A percentile compares a stretch with the other conserved stretches of the same genome.
These are phyloP conservation scores for Polyplosphaeria fusca DNA, from an alignment of 495 filamentous ascomycete species.

Conservation along the genomic window DNA sequence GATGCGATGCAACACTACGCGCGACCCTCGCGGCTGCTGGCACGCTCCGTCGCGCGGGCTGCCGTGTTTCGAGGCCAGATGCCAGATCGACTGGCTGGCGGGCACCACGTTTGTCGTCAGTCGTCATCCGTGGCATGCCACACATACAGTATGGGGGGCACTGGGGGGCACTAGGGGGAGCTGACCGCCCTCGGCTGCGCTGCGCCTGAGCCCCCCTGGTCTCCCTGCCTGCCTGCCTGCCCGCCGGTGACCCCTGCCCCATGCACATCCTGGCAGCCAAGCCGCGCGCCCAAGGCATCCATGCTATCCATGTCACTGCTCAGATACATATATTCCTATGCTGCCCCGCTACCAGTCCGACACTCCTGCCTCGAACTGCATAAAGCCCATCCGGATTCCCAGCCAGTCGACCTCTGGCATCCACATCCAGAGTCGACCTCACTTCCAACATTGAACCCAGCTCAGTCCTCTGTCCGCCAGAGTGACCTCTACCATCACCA, in stretches of 20 bases:
- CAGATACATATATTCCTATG: slow-evolving; percentile 24
- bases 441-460: slow-evolving; percentile 7
- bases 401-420: slow-evolving; percentile 2
- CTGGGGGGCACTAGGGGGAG: slow-evolving; percentile 9
- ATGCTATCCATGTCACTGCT: not conserved
- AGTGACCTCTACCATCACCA: slow-evolving; percentile 19
- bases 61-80: not conserved
- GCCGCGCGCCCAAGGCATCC: slow-evolving; percentile 7
- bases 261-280: slow-evolving; percentile 1
- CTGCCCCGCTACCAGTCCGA: not conserved
- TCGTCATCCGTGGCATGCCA: no score
- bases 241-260: no score
- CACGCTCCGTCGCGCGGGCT: not conserved
- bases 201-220: not conserved
- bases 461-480: slow-evolving; percentile 8
- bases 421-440: slow-evolving; percentile 15
- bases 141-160: no score
- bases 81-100: no score
- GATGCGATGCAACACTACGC: no score
- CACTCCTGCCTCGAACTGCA: not conserved
- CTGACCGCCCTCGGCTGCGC: slow-evolving; percentile 15
- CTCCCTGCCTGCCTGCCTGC: no score
- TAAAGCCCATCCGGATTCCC: slow-evolving; percentile 11
- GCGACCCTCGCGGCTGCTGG: slow-evolving; percentile 18
- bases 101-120: no score